These are phyloP conservation scores for Bretschneidera sinensis DNA, from an alignment of 345 rosid genomes.

Conservation along the genomic window DNA sequence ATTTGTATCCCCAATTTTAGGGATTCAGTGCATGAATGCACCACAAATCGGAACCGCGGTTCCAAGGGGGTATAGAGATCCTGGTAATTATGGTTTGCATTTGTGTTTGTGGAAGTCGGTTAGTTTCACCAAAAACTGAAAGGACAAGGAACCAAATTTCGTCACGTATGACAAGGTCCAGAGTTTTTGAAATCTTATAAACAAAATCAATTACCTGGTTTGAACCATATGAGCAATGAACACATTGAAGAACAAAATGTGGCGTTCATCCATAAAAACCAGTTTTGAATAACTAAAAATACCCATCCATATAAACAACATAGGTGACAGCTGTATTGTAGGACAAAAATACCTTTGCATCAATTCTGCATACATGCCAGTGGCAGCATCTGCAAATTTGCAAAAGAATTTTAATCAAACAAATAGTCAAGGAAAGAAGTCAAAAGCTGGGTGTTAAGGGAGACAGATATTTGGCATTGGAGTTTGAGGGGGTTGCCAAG, in stretches of 20 bases:
- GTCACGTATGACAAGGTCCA: not conserved
- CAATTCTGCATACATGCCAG: constrained; percentile 78
- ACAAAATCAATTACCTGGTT: not conserved
- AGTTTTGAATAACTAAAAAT: no score
- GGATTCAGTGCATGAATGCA: no score
- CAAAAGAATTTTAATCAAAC: constrained; percentile 11
- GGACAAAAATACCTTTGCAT: constrained; percentile 52
- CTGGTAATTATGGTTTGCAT: no score
- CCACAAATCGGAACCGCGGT: no score
- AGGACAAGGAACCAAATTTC: not conserved
- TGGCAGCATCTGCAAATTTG: constrained; percentile 70
- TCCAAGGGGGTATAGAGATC: no score
- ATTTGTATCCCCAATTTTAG: no score
- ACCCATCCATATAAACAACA: no score
- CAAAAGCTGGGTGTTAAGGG: not conserved
- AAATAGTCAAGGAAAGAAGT: not conserved
- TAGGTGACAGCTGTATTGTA: not conserved
- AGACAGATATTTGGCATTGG: not conserved
- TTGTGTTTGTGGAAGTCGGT: not conserved
- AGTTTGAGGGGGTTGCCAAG: no score
- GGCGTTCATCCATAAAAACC: not conserved
- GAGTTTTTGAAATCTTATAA: not conserved
- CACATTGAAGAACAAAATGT: not conserved
- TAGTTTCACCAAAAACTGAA: not conserved
- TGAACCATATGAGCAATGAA: not conserved